Base-by-base conservation (phyloP, 129 eudicot genomes). In the Ambrosia trifida region DNA sequence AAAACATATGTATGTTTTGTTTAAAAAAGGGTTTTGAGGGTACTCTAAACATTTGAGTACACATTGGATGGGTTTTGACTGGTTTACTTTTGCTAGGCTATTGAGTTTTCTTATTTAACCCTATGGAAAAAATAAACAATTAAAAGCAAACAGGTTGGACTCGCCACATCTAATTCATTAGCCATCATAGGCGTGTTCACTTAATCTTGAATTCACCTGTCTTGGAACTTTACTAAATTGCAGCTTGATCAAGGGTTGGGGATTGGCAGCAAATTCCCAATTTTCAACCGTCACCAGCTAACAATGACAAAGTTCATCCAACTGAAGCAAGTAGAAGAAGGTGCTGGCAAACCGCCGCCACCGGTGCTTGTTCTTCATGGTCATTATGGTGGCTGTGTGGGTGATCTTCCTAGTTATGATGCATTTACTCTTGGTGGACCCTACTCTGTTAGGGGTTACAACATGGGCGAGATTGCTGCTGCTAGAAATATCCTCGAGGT, bases 311-410 rank as follows among this genome's bases (percentile, higher is more conserved):
- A 69, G 41, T 89, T 93, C 73, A 70, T 93, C 77, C 98, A 78
- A 62, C 74, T 93, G 61, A 89, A 77, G 76, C 64, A 82, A 36
- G 98, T 89, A 9, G 96, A 85, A 73, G 98, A 89, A 85, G 96
- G 90, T 68, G 95, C 96, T 49, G 96, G 92, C 10, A 93, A 89
- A 74, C 76, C 98, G 7, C 95, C 98, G 18, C 98, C 98, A 11
- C 95, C 96, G 5, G 92, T 93, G 30, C 84, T 93, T 69, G 98
- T 93, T 56, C 90, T 93, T 66, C 96, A 93, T 70, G 98, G 96
- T n/a, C 91, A 86, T 73, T 93, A 93, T 75, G 98, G 98, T 52
- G 98, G 98, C n/a, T 93, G 98, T 79, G 92, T 93, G 11, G 98
- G 98, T 41, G 98, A 93, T 71, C 98, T 93, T 72, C 96, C 98